A percentile compares a stretch with the other conserved stretches of the same genome.
These are phyloP conservation scores for Penicillium herquei DNA, from an alignment of 495 filamentous ascomycete genomes.

Conservation along the genomic window DNA sequence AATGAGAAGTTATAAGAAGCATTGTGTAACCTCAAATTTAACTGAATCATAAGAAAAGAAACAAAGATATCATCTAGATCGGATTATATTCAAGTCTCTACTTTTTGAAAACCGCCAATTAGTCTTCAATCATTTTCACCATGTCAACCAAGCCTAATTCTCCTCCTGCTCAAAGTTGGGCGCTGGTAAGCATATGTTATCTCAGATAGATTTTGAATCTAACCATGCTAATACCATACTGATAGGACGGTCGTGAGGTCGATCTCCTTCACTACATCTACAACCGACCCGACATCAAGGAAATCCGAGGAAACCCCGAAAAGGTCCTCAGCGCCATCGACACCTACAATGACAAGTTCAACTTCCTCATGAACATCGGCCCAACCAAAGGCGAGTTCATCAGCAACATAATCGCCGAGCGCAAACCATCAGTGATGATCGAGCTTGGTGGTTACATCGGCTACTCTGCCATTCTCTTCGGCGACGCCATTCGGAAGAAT, in stretches of 20 bases:
- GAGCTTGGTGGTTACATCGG: constrained; percentile 77
- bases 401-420: constrained; percentile 53
- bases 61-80: too few relatives aligned
- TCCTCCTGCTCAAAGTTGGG: neutral
- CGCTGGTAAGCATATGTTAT: neutral
- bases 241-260: constrained; percentile 62
- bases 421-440: constrained; percentile 61
- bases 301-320: constrained; percentile 54
- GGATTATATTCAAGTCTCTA: too few relatives aligned
- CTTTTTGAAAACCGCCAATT: too few relatives aligned
- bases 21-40: too few relatives aligned
- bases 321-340: constrained; percentile 65
- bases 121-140: neutral
- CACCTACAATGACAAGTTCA: constrained; percentile 30
- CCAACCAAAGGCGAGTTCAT: constrained; percentile 67
- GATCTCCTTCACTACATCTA: constrained; percentile 66
- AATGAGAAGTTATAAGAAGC: too few relatives aligned
- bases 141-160: neutral
- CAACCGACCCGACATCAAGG: constrained; percentile 45
- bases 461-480: constrained; percentile 69
- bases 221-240: neutral
- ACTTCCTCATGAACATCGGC: constrained; percentile 70
- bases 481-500: constrained; percentile 47
- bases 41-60: too few relatives aligned
- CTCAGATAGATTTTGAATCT: neutral